A percentile compares a stretch with the other conserved stretches of the same genome.
Conservation (phyloP, 2,329 filamentous ascomycete species). For the Trichoderma endophyticum region DNA sequence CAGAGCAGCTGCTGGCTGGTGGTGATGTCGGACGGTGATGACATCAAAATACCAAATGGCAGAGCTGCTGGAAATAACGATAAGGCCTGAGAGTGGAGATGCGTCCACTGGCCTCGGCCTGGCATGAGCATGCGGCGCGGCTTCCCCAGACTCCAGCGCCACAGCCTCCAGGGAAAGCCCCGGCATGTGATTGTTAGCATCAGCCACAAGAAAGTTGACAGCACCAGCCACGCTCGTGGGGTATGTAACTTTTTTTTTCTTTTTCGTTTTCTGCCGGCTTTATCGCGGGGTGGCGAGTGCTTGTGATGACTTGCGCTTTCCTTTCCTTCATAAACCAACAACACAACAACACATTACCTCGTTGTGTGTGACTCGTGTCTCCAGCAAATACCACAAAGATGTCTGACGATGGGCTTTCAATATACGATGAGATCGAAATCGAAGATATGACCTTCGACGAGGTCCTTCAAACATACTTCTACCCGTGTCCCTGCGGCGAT, state of each 20-base stretch:
- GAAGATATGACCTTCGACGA: slow-evolving; percentile 95
- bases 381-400: slow-evolving; percentile 37
- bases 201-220: slow-evolving; percentile 15
- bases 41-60: background rate
- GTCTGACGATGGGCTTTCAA: slow-evolving; percentile 64
- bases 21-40: background rate
- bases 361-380: background rate
- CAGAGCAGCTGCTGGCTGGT: background rate
- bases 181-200: slow-evolving; percentile 21
- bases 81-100: slow-evolving; percentile 11
- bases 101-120: slow-evolving; percentile 12
- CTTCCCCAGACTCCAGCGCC: slow-evolving; percentile 17
- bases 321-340: background rate
- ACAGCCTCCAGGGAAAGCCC: background rate
- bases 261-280: background rate
- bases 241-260: slow-evolving; percentile 24
- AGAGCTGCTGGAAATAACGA: background rate
- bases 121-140: background rate
- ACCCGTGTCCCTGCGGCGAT: slow-evolving; percentile 96
- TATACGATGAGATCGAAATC: slow-evolving; percentile 98
- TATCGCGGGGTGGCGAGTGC: background rate
- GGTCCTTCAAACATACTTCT: slow-evolving; percentile 82
- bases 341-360: background rate
- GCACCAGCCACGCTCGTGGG: slow-evolving; percentile 23
- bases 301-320: background rate